phyloP scores from a whole-genome alignment of 139 green algal genomes.

The Tetradesmus obliquus region DNA sequence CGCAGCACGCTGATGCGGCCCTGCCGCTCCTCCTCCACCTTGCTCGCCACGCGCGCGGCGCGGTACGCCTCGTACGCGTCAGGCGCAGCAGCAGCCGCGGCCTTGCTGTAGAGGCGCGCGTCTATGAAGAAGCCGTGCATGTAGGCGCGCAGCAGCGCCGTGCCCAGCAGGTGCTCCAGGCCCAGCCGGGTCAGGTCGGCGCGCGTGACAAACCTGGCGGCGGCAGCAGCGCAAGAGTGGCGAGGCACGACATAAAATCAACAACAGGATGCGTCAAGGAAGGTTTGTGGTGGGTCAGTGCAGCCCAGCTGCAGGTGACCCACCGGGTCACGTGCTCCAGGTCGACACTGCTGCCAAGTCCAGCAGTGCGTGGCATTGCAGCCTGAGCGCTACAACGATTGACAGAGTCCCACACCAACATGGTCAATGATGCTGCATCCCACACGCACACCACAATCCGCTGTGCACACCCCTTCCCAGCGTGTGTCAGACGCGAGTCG shows the following conservation, averaged over 20 bases:
- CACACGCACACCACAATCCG: no score
- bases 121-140: conserved; percentile 99
- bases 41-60: conserved; percentile 82
- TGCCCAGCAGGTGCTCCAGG: conserved; percentile 93
- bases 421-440: no score
- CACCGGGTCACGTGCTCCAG: neutral
- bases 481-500: no score
- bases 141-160: conserved; percentile 93
- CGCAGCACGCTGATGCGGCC: conserved; percentile 82
- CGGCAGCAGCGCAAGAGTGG: neutral
- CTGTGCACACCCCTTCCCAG: no score
- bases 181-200: conserved; percentile 85
- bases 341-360: no score
- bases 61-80: conserved; percentile 95
- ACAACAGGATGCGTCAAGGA: neutral
- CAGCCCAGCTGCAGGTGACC: neutral
- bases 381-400: no score
- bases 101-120: conserved; percentile 91
- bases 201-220: conserved; percentile 86
- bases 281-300: neutral
- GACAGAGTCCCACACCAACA: no score
- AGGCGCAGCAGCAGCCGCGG: conserved; percentile 73
- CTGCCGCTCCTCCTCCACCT: conserved; percentile 91
- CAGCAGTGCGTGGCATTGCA: no score
- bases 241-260: neutral